phyloP scores from a whole-genome alignment of 2,329 filamentous ascomycete species.

The Eurotiales sp. region DNA sequence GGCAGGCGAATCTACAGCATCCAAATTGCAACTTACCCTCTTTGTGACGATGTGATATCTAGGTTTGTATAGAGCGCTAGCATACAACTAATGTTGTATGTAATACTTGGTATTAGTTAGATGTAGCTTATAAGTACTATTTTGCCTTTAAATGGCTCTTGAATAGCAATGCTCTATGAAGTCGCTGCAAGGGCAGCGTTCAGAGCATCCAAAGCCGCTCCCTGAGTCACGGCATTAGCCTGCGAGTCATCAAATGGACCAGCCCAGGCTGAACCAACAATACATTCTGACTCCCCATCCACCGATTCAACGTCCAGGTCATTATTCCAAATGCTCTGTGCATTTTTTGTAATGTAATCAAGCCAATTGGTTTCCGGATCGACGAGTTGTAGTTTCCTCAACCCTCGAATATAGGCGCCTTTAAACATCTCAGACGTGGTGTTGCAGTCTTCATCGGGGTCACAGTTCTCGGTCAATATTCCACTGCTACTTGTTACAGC shows the following conservation, averaged over 20 bases:
- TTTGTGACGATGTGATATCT: too few relatives aligned
- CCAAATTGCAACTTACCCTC: too few relatives aligned
- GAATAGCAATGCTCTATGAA: neutral
- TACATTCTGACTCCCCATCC: constrained; percentile 6
- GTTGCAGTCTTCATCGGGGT: constrained; percentile 40
- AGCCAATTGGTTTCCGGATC: constrained; percentile 47
- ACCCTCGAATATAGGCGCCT: constrained; percentile 61
- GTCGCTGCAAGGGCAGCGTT: constrained; percentile 14
- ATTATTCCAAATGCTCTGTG: constrained; percentile 60
- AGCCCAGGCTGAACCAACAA: constrained; percentile 14
- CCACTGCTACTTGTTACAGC: constrained; percentile 28
- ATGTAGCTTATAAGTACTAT: too few relatives aligned
- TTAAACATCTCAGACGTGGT: constrained; percentile 60
- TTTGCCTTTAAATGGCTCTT: too few relatives aligned
- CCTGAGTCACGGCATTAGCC: constrained; percentile 9
- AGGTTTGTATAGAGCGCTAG: too few relatives aligned
- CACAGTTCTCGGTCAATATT: constrained; percentile 50
- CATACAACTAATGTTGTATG: too few relatives aligned
- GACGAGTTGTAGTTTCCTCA: constrained; percentile 52
- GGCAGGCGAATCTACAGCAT: too few relatives aligned
- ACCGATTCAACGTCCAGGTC: constrained; percentile 29
- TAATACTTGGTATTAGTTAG: too few relatives aligned
- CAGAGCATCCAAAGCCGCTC: constrained; percentile 13
- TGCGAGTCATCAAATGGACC: constrained; percentile 11
- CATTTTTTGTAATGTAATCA: constrained; percentile 56